Conservation (phyloP, 805 yeast genomes). For the Saccharomycopsis schoenii region DNA sequence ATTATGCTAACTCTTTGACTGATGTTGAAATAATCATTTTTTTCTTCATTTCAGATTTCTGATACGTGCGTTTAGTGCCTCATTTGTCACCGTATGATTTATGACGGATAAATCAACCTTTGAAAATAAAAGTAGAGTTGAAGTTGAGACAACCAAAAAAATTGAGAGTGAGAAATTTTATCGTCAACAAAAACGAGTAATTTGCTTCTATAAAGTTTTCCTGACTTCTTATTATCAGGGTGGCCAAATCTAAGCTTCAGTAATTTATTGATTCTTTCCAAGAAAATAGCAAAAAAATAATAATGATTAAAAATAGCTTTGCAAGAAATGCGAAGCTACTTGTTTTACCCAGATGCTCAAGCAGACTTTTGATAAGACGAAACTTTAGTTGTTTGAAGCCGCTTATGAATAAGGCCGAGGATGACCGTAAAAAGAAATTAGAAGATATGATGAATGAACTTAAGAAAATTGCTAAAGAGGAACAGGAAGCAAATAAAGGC, state of each 20-base stretch:
- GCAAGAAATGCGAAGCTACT: not conserved
- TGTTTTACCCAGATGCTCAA: not conserved
- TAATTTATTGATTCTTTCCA: not conserved
- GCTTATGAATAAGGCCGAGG: not conserved
- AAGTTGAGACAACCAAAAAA: not conserved
- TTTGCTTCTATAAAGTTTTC: not conserved
- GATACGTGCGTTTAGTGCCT: too few species aligned
- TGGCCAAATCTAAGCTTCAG: not conserved
- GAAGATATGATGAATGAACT: not conserved
- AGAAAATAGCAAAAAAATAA: not conserved
- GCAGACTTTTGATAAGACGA: not conserved
- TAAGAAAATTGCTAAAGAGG: not conserved
- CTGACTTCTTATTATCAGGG: not conserved
- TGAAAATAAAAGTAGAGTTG: not conserved
- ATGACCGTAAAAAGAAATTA: conserved; percentile 1
- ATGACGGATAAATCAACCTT: too few species aligned
- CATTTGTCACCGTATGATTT: too few species aligned
- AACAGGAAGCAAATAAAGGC: not conserved
- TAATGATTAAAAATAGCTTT: not conserved
- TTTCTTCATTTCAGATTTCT: too few species aligned
- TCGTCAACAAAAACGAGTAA: not conserved
- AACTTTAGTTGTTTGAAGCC: not conserved
- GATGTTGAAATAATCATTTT: too few species aligned
- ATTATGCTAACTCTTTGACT: too few species aligned
- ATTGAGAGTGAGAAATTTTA: not conserved